A percentile compares a stretch with the other conserved stretches of the same genome.
These are phyloP conservation scores for Pugionium dolabratum DNA, from an alignment of 345 rosid species.

Conservation along the genomic window DNA sequence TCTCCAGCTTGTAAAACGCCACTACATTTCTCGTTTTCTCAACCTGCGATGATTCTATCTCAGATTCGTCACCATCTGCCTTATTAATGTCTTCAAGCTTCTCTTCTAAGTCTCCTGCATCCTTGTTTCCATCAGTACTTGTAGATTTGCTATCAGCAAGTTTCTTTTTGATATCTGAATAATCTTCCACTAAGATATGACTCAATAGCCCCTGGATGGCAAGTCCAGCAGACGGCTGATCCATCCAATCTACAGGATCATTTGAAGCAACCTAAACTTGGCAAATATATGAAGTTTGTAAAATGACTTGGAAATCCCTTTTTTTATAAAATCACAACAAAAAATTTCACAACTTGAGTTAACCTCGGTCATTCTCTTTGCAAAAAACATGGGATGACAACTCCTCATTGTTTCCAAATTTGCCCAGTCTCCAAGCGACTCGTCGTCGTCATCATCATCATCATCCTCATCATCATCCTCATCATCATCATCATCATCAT, in stretches of 20 bases:
- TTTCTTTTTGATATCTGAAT: conserved; percentile 65
- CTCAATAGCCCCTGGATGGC: conserved; percentile 81
- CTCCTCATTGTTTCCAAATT: conserved; percentile 83
- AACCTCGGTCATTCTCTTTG: conserved; percentile 71
- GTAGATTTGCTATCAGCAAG: conserved; percentile 44
- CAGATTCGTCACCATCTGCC: conserved; percentile 48
- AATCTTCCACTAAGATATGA: conserved; percentile 72
- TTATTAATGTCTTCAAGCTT: conserved; percentile 45
- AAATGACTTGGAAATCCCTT: not conserved
- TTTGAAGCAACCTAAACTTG: conserved; percentile 66
- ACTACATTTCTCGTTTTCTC: conserved; percentile 49
- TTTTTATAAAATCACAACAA: conserved; percentile 2
- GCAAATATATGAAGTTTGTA: conserved; percentile 20
- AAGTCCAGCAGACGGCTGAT: conserved; percentile 84
- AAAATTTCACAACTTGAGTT: not conserved
- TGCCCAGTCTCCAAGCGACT: conserved; percentile 80
- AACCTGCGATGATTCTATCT: conserved; percentile 40
- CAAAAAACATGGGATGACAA: conserved; percentile 94
- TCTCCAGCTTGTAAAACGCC: conserved; percentile 83
- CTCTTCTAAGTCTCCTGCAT: conserved; percentile 41
- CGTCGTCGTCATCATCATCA: conserved; percentile 60
- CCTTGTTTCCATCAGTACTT: conserved; percentile 40
- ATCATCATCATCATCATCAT: conserved; percentile 42
- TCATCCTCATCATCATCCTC: conserved; percentile 44
- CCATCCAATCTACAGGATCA: conserved; percentile 87